phyloP scores from a whole-genome alignment of 192 early-diverging fungal species.

The Gamsiella multidivaricata region DNA sequence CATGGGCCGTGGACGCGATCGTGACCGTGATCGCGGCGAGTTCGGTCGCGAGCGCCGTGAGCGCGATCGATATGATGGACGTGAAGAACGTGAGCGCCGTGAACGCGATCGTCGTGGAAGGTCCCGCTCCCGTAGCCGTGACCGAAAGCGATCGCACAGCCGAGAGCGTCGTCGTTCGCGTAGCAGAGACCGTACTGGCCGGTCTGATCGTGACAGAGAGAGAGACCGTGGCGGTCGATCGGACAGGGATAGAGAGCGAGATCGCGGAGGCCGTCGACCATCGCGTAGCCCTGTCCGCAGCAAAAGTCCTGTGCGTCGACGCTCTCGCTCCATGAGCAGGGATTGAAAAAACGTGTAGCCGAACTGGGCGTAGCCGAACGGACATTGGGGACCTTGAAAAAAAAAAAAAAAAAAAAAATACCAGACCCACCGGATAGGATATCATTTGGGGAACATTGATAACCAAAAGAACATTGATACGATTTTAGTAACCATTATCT shows the following conservation, averaged over 20 bases:
- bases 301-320: slow-evolving; percentile 19
- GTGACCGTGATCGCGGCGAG: slow-evolving; percentile 19
- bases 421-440: no score
- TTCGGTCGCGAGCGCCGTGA: slow-evolving; percentile 12
- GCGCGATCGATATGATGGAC: slow-evolving; percentile 21
- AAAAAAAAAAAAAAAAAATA: neutral
- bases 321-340: slow-evolving; percentile 9
- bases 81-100: slow-evolving; percentile 58
- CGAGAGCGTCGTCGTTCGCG: slow-evolving; percentile 50
- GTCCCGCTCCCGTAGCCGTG: slow-evolving; percentile 63
- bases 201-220: slow-evolving; percentile 22
- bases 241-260: neutral
- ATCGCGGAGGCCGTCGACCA: slow-evolving; percentile 2
- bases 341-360: neutral
- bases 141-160: slow-evolving; percentile 16
- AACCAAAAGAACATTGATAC: no score
- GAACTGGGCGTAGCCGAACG: no score
- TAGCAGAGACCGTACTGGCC: slow-evolving; percentile 35
- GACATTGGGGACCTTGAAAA: no score
- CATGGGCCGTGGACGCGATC: slow-evolving; percentile 24
- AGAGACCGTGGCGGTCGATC: slow-evolving; percentile 12
- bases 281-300: slow-evolving; percentile 4
- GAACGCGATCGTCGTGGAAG: slow-evolving; percentile 33
- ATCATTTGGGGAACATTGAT: no score
- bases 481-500: no score